Evolutionary conservation across 257 asterid genomes (phyloP), one percentile per base, ranked within the genome.

Genomic region (Verbascum thapsus): DNA sequence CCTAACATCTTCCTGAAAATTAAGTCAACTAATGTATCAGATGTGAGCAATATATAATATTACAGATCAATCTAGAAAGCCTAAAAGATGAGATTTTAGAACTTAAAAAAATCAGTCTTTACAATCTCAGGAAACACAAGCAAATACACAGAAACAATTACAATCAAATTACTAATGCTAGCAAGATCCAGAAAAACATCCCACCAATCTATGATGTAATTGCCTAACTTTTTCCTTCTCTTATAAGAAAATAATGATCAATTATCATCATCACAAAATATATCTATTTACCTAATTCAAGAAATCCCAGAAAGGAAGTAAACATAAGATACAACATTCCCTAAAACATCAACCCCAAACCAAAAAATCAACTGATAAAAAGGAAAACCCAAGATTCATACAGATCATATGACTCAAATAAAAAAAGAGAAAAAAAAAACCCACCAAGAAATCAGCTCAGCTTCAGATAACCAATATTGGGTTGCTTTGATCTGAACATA

Each of bases 1-100:
- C 88, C 88, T 63, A 77, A 50, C 95, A 86, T 85, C 56, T 75
- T 76, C 88, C 88, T 80, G 76, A 53, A 66, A 76, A 37, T 34
- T 51, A 58, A 5, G 11, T 61, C 7, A 13, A 13, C 56, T 19
- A 64, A 37, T 45, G 16, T 41, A 47, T 76, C 54, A 61, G 69
- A 69, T 74, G 67, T 70, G 70, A 44, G 39, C 53, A 55, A 51
- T 65, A 52, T 13, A 23, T 8, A 9, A 12, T 13, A 54, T 61
- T 3, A 49, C 2, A 50, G 3, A 60, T 26, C 59, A 68, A 66
- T 37, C 43, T 54, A 34, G 43, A 56, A 57, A 47, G 40, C 37
- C 15, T 11, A 53, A 69, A 63, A 19, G 49, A 41, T 52, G 34
- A 32, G 52, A 22, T 8, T 42, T 34, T 12, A 49, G 68, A n/a